Percentiles rank a stretch among this genome's conserved stretches.
Conservation (phyloP, 192 early-diverging fungal species). For the Rhizophlyctis rosea region DNA sequence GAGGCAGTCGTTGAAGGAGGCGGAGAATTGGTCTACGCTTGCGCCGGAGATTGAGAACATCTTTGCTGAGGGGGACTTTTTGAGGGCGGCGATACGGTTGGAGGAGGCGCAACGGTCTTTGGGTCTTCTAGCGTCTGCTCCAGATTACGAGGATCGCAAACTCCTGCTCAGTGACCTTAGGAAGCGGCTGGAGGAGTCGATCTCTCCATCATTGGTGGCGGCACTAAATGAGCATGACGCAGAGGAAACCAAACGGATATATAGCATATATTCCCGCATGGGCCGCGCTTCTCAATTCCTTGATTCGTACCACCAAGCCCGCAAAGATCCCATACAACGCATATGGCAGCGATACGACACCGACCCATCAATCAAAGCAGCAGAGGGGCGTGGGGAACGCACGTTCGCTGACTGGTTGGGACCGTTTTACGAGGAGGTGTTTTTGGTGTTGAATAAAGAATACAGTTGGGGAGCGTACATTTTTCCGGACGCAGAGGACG, state of each 20-base stretch:
- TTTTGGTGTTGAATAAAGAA: conserved; percentile 53
- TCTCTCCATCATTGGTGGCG: conserved; percentile 47
- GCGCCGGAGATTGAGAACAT: conserved; percentile 63
- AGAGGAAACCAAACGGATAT: conserved; percentile 45
- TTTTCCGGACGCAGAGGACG: conserved; percentile 47
- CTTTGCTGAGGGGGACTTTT: conserved; percentile 61
- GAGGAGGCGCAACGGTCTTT: conserved; percentile 66
- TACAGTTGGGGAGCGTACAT: conserved; percentile 55
- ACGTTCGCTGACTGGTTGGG: conserved; percentile 36
- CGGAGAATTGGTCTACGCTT: conserved; percentile 78
- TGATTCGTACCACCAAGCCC: conserved; percentile 54
- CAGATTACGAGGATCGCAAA: conserved; percentile 64
- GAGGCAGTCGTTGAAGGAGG: conserved; percentile 59
- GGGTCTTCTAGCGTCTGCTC: conserved; percentile 59
- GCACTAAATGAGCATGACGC: conserved; percentile 60
- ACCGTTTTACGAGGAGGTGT: conserved; percentile 53
- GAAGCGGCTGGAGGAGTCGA: conserved; percentile 55
- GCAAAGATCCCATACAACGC: conserved; percentile 41
- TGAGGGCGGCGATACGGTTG: conserved; percentile 56
- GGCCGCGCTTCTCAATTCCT: conserved; percentile 54
- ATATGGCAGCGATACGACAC: conserved; percentile 46
- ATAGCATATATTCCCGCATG: conserved; percentile 59
- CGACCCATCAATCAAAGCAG: neutral
- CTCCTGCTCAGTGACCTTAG: conserved; percentile 52
- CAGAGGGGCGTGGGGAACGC: conserved; percentile 9